Base-by-base conservation (phyloP, 129 eudicot species). In the Lactuca sativa region DNA sequence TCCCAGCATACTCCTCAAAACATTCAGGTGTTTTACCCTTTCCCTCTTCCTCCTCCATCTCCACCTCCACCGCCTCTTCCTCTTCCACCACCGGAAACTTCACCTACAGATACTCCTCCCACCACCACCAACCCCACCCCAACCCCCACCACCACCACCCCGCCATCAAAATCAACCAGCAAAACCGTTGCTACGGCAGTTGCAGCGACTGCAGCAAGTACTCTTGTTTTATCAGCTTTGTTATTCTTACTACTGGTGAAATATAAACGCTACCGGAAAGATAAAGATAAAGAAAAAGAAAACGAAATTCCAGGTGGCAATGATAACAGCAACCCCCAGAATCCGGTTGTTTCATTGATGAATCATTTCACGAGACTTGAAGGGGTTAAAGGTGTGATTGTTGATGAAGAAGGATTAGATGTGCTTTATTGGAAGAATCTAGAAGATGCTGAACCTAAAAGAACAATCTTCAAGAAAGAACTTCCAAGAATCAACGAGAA, bases 361-460 rank as follows among this genome's bases (percentile, higher is more conserved):
- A 67, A 82, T 58, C 90, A 82, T 34, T 89, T 88, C 54, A 56
- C 62, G 40, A 51, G 90, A 44, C 65, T 89, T 58, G 78, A 77
- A 77, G 81, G 71, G 63, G 6, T 77, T 53, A 77, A 77, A 62
- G 81, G 95, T 30, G 80, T 89, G 71, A 89, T 92, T 66, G 92
- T 89, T 59, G 98, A 92, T 71, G 98, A 92, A 74, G 86, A 87
- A 68, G 99, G 99, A 7, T 69, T 90, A 81, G 99, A 93, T 80
- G 99, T 93, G 5, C 80, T 93, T 41, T 93, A 89, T 55, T 93
- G 99, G 99, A 85, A 84, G 62, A 85, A 85, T 12, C 76, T 89
- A 7, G 84, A 87, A 15, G 86, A 67, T 51, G 86, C 71, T 10
- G 84, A 71, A 51, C 34, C 56, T 62, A 77, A 69, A 62, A 77